phyloP scores from a whole-genome alignment of 1,284 basidiomycete species.

The Apiotrichum veenhuisii region DNA sequence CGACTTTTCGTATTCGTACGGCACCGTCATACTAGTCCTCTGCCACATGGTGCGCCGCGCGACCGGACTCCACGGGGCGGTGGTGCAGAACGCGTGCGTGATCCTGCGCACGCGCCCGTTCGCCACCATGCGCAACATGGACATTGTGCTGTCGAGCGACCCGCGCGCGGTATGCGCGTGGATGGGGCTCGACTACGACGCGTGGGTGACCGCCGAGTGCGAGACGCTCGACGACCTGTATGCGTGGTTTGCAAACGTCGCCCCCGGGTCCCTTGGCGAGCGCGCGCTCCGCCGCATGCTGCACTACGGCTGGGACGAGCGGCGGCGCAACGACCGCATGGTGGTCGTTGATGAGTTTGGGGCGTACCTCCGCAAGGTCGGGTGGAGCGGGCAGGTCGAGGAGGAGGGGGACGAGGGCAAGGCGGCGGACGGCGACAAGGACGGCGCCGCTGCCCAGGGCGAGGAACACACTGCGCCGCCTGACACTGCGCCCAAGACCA shows the following conservation, averaged over 20 bases:
- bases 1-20: constrained; percentile 21
- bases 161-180: constrained; percentile 26
- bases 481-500: background rate
- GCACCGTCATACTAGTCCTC: constrained; percentile 12
- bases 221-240: constrained; percentile 3
- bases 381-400: background rate
- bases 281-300: background rate
- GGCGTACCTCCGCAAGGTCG: background rate
- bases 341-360: constrained; percentile 3
- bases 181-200: constrained; percentile 26
- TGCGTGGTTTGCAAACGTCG: constrained; percentile 1
- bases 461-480: background rate
- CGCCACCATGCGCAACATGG: constrained; percentile 21
- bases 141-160: constrained; percentile 25
- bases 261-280: background rate
- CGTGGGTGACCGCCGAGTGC: background rate
- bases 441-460: background rate
- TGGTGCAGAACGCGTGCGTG: constrained; percentile 19
- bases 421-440: background rate
- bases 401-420: background rate
- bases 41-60: constrained; percentile 10
- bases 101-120: constrained; percentile 23
- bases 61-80: background rate
- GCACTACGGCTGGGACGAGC: background rate
- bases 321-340: background rate